Evolutionary conservation across 2,329 filamentous ascomycete species (phyloP).

Genomic region (Aspergillus melleus): DNA sequence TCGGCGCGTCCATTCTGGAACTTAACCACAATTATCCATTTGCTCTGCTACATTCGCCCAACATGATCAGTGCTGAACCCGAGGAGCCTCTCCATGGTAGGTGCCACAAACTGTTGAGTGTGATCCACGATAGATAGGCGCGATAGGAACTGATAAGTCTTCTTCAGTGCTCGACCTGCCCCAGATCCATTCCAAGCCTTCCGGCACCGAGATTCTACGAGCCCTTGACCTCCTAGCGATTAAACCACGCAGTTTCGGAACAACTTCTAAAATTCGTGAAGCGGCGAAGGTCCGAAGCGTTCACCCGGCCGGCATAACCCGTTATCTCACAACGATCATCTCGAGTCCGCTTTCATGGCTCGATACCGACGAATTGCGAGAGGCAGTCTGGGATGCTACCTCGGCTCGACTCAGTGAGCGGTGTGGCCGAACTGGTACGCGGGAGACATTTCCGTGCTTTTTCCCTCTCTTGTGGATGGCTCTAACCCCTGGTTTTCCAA

Average conservation of each 20-base stretch:
- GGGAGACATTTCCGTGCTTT: neutral
- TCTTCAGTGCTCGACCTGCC: conserved; percentile 70
- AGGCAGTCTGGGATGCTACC: conserved; percentile 68
- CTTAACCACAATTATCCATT: neutral
- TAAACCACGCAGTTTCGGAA: conserved; percentile 56
- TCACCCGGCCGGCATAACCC: conserved; percentile 41
- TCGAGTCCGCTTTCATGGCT: conserved; percentile 48
- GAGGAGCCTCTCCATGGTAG: conserved; percentile 42
- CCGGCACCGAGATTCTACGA: conserved; percentile 62
- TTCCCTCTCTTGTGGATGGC: neutral
- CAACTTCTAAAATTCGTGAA: conserved; percentile 25
- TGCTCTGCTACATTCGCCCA: conserved; percentile 6
- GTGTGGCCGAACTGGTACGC: conserved; percentile 70
- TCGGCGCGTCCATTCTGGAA: neutral
- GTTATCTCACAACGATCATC: conserved; percentile 50
- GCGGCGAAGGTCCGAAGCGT: conserved; percentile 33
- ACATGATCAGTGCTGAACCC: conserved; percentile 36
- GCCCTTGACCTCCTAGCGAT: conserved; percentile 67
- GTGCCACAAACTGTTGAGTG: conserved; percentile 14
- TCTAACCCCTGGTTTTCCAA: neutral
- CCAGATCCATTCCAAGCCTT: conserved; percentile 77
- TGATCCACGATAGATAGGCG: conserved; percentile 19
- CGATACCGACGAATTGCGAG: conserved; percentile 43
- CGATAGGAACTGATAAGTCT: conserved; percentile 34
- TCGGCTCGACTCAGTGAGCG: conserved; percentile 79